Base-by-base conservation (phyloP, 2,329 filamentous ascomycete species). In the Talaromyces albobiverticillius region DNA sequence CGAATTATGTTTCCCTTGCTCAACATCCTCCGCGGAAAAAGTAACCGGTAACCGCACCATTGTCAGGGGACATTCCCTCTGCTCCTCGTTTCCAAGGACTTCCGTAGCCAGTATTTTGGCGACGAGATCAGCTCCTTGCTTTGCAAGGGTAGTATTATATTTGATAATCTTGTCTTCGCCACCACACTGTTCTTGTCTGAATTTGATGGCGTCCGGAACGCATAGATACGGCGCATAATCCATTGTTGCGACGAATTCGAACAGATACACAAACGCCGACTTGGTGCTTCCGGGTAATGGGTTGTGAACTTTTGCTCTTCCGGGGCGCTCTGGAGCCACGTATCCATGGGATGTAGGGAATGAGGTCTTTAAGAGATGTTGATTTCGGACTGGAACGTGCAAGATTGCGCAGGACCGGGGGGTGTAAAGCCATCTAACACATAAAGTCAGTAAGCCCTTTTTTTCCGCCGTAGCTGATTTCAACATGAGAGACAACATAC, bases 291-390 rank as follows among this genome's bases (percentile, higher is more conserved):
- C 53, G 82, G 62, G 49, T 4, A 60, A 46, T 3, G 49, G 54
- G 26, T 53, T 56, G 22, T 10, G 6, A 10, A 53, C n/a, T 20
- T 49, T 23, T n/a, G 32, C 20, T 23, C 49, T 52, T 5, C 31
- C 29, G 22, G 20, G 14, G 6, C 25, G 38, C 9, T 38, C 22
- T 25, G 41, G 51, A 0, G 67, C 63, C 3, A 77, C 76, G 69
- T 89, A 96, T 0, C 90, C 88, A 67, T 92, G 89, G 31, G 86
- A 90, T 0, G 90, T 96, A 0, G 90, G 89, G 23, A 95, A 68
- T 0, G 89, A 86, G 2, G 85, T 85, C 13, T 84, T 81, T 41
- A 96, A 83, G 36, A 94, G 71, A 45, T 77, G 74, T 67, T 96
- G 93, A 68, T 95, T 91, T 18, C 87, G 80, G 16, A 77, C 55